A percentile compares a stretch with the other conserved stretches of the same genome.
These are phyloP conservation scores for Orbilia ellipsospora DNA, from an alignment of 2,329 filamentous ascomycete genomes.

Conservation along the genomic window DNA sequence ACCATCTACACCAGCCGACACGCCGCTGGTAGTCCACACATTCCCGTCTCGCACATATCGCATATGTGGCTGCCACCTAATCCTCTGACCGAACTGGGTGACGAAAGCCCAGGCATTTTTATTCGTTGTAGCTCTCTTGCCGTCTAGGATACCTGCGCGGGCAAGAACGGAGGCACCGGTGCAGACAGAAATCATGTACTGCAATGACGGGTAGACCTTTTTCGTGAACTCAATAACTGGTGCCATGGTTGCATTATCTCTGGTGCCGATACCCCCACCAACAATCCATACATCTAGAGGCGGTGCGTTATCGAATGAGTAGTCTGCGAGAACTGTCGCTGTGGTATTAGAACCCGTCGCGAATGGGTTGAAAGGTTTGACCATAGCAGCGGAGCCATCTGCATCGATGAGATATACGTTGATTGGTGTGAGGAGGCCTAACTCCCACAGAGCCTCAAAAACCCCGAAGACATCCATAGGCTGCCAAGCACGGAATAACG, in stretches of 20 bases:
- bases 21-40: slow-evolving; percentile 66
- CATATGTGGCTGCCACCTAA: slow-evolving; percentile 64
- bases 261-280: slow-evolving; percentile 51
- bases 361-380: slow-evolving; percentile 54
- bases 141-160: slow-evolving; percentile 63
- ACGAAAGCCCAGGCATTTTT: slow-evolving; percentile 61
- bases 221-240: slow-evolving; percentile 43
- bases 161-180: slow-evolving; percentile 62
- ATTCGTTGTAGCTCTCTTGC: slow-evolving; percentile 64
- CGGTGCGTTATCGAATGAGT: slow-evolving; percentile 56
- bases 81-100: slow-evolving; percentile 61
- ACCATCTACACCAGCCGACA: slow-evolving; percentile 66
- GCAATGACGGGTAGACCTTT: slow-evolving; percentile 50
- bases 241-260: slow-evolving; percentile 31
- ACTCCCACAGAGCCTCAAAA: slow-evolving; percentile 65
- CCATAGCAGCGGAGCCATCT: slow-evolving; percentile 64
- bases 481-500: slow-evolving; percentile 66
- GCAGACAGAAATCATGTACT: slow-evolving; percentile 61
- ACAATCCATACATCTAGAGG: slow-evolving; percentile 55
- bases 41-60: slow-evolving; percentile 66
- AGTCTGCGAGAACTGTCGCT: slow-evolving; percentile 56
- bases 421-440: slow-evolving; percentile 62
- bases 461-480: slow-evolving; percentile 66
- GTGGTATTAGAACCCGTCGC: slow-evolving; percentile 53
- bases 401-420: slow-evolving; percentile 64